Conservation (phyloP, 192 early-diverging fungal genomes). For the Coemansia sp. region DNA sequence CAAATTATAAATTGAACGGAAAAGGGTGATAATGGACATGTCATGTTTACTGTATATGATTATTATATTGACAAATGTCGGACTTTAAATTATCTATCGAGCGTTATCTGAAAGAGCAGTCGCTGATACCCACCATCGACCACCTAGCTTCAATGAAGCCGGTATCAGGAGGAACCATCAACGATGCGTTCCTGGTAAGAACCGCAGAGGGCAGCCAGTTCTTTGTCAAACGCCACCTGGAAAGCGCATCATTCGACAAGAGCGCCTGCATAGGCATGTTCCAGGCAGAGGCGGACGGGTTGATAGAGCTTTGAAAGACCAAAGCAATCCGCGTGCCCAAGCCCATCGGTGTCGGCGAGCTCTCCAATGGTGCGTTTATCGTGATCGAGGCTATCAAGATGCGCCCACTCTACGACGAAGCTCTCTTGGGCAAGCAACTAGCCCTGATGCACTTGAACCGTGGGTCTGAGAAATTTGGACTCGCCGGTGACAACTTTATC, state of each 20-base stretch:
- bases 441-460: slow-evolving; percentile 18
- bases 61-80: not conserved
- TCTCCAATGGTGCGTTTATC: slow-evolving; percentile 22
- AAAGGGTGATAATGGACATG: too few relatives aligned
- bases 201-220: slow-evolving; percentile 7
- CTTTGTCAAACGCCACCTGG: slow-evolving; percentile 27
- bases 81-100: not conserved
- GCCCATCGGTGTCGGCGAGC: slow-evolving; percentile 13
- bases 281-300: slow-evolving; percentile 17
- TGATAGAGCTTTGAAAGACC: slow-evolving; percentile 19
- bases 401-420: slow-evolving; percentile 14
- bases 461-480: slow-evolving; percentile 29
- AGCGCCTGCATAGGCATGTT: slow-evolving; percentile 15
- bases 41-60: too few relatives aligned
- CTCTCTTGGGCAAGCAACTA: slow-evolving; percentile 22
- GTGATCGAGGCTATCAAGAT: slow-evolving; percentile 24
- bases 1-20: too few relatives aligned
- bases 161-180: slow-evolving; percentile 16
- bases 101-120: not conserved
- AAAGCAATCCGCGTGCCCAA: slow-evolving; percentile 22
- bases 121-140: not conserved
- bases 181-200: slow-evolving; percentile 3
- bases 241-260: slow-evolving; percentile 3
- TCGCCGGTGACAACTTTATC: slow-evolving; percentile 32
- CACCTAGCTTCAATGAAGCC: not conserved